phyloP scores from a whole-genome alignment of 108 stramenopile genomes.

The Nannochloropsis gaditana region DNA sequence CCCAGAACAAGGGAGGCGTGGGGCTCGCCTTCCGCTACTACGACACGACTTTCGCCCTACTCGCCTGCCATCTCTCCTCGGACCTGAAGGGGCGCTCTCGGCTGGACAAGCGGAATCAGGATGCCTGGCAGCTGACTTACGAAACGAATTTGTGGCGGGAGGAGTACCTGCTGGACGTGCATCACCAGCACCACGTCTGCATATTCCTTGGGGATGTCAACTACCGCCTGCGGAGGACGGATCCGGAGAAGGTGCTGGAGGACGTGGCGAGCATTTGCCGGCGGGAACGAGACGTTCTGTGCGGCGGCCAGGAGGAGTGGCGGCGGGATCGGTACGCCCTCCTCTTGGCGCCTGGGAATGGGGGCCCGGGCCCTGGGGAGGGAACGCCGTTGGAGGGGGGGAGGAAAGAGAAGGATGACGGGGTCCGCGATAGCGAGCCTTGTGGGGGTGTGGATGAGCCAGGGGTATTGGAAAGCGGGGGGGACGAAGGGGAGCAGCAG shows the following conservation, averaged over 20 bases:
- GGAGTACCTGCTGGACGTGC: not conserved
- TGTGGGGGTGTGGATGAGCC: not conserved
- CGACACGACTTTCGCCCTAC: constrained; percentile 1
- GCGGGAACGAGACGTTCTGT: not conserved
- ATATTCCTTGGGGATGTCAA: constrained; percentile 12
- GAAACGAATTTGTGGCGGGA: constrained; percentile 18
- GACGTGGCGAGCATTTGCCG: not conserved
- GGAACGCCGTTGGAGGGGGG: not conserved
- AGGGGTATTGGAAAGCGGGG: not conserved
- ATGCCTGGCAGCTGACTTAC: not conserved
- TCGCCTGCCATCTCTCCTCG: constrained; percentile 12
- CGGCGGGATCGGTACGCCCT: not conserved
- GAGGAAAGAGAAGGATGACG: not conserved
- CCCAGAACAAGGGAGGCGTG: constrained; percentile 22
- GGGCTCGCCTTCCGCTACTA: not conserved
- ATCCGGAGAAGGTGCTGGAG: not conserved
- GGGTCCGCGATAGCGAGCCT: not conserved
- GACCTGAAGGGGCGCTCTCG: constrained; percentile 6
- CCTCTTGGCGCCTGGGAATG: not conserved
- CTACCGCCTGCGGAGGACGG: not conserved
- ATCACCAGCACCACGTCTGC: constrained; percentile 13
- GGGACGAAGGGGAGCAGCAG: not conserved
- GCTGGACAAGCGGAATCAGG: constrained; percentile 19
- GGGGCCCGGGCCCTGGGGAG: not conserved
- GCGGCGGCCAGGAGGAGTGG: not conserved